phyloP scores from a whole-genome alignment of 1,284 basidiomycete species.

The Somion occarium region DNA sequence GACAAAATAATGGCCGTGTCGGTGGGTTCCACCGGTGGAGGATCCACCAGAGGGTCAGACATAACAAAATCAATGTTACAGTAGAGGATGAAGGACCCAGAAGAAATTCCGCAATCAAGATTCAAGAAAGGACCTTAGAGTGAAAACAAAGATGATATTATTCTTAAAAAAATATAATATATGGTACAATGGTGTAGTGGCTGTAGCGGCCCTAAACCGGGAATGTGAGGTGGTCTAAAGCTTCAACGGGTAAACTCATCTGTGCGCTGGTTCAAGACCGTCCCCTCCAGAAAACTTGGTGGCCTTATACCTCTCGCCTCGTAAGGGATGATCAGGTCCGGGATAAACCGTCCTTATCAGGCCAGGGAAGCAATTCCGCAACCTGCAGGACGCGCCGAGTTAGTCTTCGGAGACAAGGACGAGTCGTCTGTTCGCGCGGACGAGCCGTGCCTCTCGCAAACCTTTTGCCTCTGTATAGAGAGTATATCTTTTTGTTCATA shows the following conservation, averaged over 20 bases:
- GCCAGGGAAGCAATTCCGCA: constrained; percentile 90
- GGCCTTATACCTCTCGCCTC: constrained; percentile 54
- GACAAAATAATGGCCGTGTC: constrained; percentile 15
- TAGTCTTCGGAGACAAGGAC: constrained; percentile 85
- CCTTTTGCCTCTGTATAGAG: constrained; percentile 52
- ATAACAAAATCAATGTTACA: too few species aligned
- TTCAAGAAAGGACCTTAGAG: too few species aligned
- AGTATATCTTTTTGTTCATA: background rate
- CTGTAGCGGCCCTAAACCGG: constrained; percentile 74
- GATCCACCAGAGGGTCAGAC: background rate
- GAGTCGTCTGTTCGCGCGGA: constrained; percentile 73
- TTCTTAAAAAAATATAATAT: background rate
- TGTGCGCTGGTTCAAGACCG: constrained; percentile 87
- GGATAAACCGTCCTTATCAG: constrained; percentile 78
- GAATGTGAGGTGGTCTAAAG: constrained; percentile 66
- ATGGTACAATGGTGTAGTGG: constrained; percentile 50
- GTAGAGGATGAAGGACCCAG: too few species aligned
- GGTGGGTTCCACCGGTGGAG: background rate
- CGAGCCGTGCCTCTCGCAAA: constrained; percentile 69
- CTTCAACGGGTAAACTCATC: constrained; percentile 53
- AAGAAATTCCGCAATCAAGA: too few species aligned
- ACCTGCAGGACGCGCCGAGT: constrained; percentile 77
- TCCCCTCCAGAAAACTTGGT: constrained; percentile 90
- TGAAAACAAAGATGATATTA: too few species aligned
- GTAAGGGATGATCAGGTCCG: constrained; percentile 59